Conservation (phyloP, 179 eudicot species). For the Heliamphora pulchella region DNA sequence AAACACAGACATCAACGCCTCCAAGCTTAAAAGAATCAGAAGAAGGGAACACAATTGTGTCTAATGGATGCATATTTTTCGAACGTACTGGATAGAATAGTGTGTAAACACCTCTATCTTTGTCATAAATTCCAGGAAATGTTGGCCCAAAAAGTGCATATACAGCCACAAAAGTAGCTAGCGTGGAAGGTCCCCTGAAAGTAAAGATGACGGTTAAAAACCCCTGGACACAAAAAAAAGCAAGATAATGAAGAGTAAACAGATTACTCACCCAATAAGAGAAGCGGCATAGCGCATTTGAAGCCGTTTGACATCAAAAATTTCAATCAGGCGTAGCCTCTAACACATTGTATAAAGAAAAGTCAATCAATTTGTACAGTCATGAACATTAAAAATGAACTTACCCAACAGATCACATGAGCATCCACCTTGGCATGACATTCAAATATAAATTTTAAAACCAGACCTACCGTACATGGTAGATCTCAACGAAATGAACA, state of each 20-base stretch:
- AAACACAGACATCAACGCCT: conserved; percentile 21
- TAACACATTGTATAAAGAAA: conserved; percentile 21
- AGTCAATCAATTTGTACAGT: conserved; percentile 15
- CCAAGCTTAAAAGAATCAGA: not conserved
- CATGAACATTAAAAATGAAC: not conserved
- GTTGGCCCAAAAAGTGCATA: conserved; percentile 97
- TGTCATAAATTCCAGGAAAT: conserved; percentile 84
- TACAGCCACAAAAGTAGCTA: conserved; percentile 93
- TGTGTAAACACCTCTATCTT: conserved; percentile 77
- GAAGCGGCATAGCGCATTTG: conserved; percentile 93
- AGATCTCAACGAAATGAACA: not conserved
- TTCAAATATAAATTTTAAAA: not conserved
- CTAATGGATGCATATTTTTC: not conserved
- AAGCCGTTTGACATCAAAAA: conserved; percentile 85
- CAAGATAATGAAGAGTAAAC: not conserved
- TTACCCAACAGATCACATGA: not conserved
- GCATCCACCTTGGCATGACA: too few species aligned
- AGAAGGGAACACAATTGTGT: conserved; percentile 1
- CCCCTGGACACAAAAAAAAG: not conserved
- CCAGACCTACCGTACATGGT: too few species aligned
- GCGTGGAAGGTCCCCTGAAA: conserved; percentile 78
- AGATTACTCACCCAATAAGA: conserved; percentile 61
- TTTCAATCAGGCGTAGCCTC: conserved; percentile 91
- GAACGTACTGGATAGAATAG: conserved; percentile 77
- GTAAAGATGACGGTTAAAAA: conserved; percentile 18